A percentile compares a stretch with the other conserved stretches of the same genome.
These are phyloP conservation scores for Claviceps sp. DNA, from an alignment of 2,329 filamentous ascomycete species.

Conservation along the genomic window DNA sequence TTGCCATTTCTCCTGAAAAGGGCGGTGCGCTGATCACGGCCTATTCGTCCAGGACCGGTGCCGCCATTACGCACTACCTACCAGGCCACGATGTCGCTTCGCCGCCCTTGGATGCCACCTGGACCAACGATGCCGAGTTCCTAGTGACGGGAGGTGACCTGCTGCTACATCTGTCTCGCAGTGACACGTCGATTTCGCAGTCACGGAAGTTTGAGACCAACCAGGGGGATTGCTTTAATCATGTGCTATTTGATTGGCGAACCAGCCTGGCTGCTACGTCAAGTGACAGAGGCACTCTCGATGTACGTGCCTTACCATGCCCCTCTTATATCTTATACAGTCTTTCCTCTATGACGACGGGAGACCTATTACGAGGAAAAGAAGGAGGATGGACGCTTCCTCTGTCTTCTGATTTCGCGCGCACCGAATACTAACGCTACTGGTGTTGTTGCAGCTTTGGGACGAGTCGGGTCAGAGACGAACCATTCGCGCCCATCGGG, in stretches of 20 bases:
- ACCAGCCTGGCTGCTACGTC: conserved; percentile 44
- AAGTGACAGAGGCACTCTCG: conserved; percentile 44
- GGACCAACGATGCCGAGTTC: conserved; percentile 46
- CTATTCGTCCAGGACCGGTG: conserved; percentile 30
- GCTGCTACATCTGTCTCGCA: conserved; percentile 34
- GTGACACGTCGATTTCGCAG: conserved; percentile 31
- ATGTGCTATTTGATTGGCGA: conserved; percentile 41
- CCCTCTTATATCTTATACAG: no score
- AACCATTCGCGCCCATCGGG: conserved; percentile 45
- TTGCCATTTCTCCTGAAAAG: conserved; percentile 43
- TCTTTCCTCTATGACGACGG: neutral
- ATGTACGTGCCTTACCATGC: conserved; percentile 32
- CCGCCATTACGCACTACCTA: conserved; percentile 34
- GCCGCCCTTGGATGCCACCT: conserved; percentile 43
- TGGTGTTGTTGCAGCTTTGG: conserved; percentile 34
- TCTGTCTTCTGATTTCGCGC: neutral
- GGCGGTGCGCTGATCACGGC: conserved; percentile 42
- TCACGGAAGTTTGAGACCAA: conserved; percentile 38
- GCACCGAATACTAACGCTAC: neutral
- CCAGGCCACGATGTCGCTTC: conserved; percentile 35
- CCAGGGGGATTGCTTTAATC: conserved; percentile 38
- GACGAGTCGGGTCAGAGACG: conserved; percentile 38
- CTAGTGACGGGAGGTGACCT: conserved; percentile 44
- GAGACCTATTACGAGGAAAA: no score
- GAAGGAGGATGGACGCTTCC: neutral